phyloP scores from a whole-genome alignment of 1,284 basidiomycete species.

The Prillingera fragicola region DNA sequence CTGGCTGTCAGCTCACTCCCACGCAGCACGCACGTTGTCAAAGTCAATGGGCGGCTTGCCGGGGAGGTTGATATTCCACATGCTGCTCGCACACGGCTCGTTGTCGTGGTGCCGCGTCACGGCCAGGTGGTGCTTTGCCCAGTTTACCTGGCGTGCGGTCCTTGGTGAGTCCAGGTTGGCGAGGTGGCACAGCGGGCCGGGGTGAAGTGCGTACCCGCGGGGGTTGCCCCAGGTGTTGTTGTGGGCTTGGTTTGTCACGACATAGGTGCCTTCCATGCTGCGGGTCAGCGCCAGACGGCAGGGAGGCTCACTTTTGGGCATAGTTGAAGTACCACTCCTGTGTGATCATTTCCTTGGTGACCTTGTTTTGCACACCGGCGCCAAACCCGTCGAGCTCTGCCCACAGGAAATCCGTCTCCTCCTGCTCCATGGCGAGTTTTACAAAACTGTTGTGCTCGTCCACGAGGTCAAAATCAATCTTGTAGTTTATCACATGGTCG shows the following conservation, averaged over 20 bases:
- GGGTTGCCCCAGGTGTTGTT: constrained; percentile 55
- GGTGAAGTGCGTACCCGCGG: constrained; percentile 48
- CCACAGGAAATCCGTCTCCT: constrained; percentile 55
- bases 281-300: neutral
- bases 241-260: constrained; percentile 27
- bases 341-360: constrained; percentile 11
- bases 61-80: constrained; percentile 62
- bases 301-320: constrained; percentile 10
- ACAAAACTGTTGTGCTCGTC: constrained; percentile 59
- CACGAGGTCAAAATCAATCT: constrained; percentile 59
- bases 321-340: constrained; percentile 15
- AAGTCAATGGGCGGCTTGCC: constrained; percentile 58
- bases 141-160: constrained; percentile 58
- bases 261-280: constrained; percentile 28
- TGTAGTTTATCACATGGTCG: constrained; percentile 62
- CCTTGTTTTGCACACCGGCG: constrained; percentile 19
- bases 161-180: constrained; percentile 53
- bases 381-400: constrained; percentile 59
- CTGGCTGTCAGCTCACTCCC: constrained; percentile 26
- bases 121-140: constrained; percentile 60
- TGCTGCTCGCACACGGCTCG: constrained; percentile 55
- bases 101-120: constrained; percentile 58
- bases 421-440: constrained; percentile 44
- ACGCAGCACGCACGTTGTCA: constrained; percentile 37
- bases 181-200: constrained; percentile 18